Conservation (phyloP, 371 early-diverging fungal species). For the Rhizopus sp. region DNA sequence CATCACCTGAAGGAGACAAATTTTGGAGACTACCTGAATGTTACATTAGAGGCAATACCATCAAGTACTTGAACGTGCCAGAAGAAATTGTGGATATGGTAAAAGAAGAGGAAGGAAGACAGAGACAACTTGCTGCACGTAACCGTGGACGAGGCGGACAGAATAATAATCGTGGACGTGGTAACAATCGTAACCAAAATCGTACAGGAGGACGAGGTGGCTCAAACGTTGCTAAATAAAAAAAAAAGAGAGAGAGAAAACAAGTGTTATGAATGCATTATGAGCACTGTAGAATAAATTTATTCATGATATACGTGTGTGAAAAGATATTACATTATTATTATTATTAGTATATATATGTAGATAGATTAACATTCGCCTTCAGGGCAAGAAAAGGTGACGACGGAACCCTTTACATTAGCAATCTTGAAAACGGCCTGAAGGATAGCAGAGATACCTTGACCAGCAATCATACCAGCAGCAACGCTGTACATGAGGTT, state of each 20-base stretch:
- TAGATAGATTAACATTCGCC: not conserved
- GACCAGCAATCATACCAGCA: constrained; percentile 75
- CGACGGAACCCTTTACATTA: constrained; percentile 25
- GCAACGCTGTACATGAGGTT: constrained; percentile 60
- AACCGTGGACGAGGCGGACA: constrained; percentile 59
- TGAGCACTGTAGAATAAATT: no score
- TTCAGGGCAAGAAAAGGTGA: constrained; percentile 29
- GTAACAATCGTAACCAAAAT: constrained; percentile 43
- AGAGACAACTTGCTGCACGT: constrained; percentile 50
- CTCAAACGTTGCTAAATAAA: not conserved
- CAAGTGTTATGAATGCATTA: no score
- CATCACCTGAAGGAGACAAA: constrained; percentile 89
- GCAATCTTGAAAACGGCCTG: constrained; percentile 58
- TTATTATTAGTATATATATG: no score
- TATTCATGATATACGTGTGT: no score
- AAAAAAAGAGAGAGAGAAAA: no score
- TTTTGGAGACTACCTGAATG: constrained; percentile 93
- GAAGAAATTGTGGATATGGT: constrained; percentile 93
- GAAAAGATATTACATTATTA: no score
- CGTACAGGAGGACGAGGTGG: constrained; percentile 33
- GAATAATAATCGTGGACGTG: constrained; percentile 39
- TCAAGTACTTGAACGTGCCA: constrained; percentile 94
- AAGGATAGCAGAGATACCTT: constrained; percentile 71
- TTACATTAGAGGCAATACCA: constrained; percentile 91
- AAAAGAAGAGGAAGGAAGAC: constrained; percentile 66